Evolutionary conservation across 257 asterid species (phyloP).

Genomic region (Cinchona pubescens): DNA sequence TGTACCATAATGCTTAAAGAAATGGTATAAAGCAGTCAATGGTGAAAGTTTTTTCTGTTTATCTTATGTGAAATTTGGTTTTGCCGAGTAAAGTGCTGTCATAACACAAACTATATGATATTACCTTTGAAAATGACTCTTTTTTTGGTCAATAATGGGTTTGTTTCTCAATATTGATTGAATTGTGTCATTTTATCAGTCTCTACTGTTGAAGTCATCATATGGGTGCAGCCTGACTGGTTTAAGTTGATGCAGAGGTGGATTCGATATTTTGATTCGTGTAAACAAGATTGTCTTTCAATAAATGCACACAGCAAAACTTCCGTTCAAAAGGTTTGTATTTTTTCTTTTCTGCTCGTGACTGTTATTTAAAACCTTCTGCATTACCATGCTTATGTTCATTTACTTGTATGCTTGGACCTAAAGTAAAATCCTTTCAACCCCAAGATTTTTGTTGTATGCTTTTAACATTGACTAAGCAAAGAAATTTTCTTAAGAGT

Average conservation of each 20-base stretch:
- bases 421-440: background rate
- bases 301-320: conserved; percentile 89
- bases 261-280: conserved; percentile 59
- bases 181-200: background rate
- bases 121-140: background rate
- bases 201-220: background rate
- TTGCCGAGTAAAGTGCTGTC: background rate
- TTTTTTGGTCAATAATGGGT: background rate
- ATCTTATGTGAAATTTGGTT: background rate
- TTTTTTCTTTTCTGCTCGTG: conserved; percentile 7
- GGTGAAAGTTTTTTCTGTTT: background rate
- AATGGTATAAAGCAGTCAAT: too few species aligned
- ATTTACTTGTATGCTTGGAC: background rate
- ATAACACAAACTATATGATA: background rate
- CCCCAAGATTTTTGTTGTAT: background rate
- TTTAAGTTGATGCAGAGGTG: conserved; percentile 59
- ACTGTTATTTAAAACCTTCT: background rate
- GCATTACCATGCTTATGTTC: background rate
- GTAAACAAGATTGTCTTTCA: conserved; percentile 71
- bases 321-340: conserved; percentile 77
- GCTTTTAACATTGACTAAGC: background rate
- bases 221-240: conserved; percentile 2
- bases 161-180: background rate
- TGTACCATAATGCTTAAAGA: too few species aligned
- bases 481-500: background rate